Conservation (phyloP, 2,329 filamentous ascomycete genomes). For the Verticillium zaregamsianum region DNA sequence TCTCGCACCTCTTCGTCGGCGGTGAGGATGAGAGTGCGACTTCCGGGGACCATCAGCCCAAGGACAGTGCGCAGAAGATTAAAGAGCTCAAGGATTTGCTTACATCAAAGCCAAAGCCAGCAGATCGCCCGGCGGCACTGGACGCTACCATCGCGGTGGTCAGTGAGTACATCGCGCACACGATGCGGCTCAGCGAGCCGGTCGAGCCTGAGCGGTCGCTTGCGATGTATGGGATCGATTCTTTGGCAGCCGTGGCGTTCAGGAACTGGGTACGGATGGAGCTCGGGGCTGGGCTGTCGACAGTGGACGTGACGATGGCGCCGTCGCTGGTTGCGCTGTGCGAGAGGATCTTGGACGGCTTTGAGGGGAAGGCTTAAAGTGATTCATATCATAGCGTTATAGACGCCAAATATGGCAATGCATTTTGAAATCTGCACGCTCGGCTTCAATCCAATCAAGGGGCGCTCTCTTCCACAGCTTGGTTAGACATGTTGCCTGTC, state of each 20-base stretch:
- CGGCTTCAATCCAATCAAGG: no score
- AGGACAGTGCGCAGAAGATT: background rate
- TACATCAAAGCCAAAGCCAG: background rate
- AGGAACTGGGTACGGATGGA: conserved; percentile 19
- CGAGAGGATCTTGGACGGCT: conserved; percentile 17
- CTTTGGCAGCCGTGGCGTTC: conserved; percentile 23
- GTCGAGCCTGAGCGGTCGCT: conserved; percentile 20
- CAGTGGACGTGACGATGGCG: conserved; percentile 23
- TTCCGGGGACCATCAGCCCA: background rate
- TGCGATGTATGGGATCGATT: conserved; percentile 23
- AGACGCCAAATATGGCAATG: no score
- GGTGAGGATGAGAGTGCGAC: background rate
- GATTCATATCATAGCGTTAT: no score
- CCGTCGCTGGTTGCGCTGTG: conserved; percentile 17
- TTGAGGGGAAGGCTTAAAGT: background rate
- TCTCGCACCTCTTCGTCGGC: background rate
- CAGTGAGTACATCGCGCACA: conserved; percentile 16
- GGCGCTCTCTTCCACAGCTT: no score
- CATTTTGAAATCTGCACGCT: no score
- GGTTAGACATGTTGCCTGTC: no score
- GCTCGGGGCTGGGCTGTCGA: conserved; percentile 19
- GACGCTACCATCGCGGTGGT: conserved; percentile 15
- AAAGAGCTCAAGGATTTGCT: background rate
- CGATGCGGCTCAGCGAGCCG: conserved; percentile 17
- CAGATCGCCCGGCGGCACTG: conserved; percentile 13